Evolutionary conservation across 164 flowering plant genomes (phyloP), one percentile per base, ranked within the genome.

Genomic region (Kingdonia uniflora): DNA sequence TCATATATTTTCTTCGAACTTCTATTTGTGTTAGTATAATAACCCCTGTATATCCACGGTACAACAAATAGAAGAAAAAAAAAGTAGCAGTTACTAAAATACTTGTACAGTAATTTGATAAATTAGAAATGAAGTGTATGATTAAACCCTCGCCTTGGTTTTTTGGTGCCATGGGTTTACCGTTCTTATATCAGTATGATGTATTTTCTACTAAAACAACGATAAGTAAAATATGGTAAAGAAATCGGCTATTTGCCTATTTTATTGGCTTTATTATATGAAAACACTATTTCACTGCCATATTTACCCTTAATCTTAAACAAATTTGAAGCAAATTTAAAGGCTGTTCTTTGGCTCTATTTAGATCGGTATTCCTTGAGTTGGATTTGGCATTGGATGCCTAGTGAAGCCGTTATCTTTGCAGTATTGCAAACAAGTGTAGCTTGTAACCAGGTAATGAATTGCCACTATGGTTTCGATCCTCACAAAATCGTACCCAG

Each of bases 301-400:
- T 7, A 37, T 13, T 7, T 37, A 13, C 40, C 7, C 13, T 7
- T 13, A 7, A 7, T 7, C 40, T 13, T 13, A 37, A 7, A 13
- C 40, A 37, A 37, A 37, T 13, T 7, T 13, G 40, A 37, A 37
- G 11, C 20, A 20, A 11, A 11, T 19, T 12, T 20, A 16, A 47
- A 59, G n/a, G n/a, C n/a, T n/a, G n/a, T n/a, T 58, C 65, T 61
- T 76, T 0, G 63, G 64, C 40, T 42, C 42, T 42, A 77, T 58
- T 33, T 62, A 25, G 52, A 77, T 56, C 2, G 74, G 77, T 15
- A 80, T 54, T 25, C 74, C 85, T 52, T 60, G 22, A 20, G 52
- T 41, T 14, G 76, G 79, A 8, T 17, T 49, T 1, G 33, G 51
- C 51, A 47, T 20, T 22, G 26, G 33, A 47, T 47, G 12, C 51